These are phyloP conservation scores for Pouteria campechiana DNA, from an alignment of 179 eudicot species.

Conservation along the genomic window DNA sequence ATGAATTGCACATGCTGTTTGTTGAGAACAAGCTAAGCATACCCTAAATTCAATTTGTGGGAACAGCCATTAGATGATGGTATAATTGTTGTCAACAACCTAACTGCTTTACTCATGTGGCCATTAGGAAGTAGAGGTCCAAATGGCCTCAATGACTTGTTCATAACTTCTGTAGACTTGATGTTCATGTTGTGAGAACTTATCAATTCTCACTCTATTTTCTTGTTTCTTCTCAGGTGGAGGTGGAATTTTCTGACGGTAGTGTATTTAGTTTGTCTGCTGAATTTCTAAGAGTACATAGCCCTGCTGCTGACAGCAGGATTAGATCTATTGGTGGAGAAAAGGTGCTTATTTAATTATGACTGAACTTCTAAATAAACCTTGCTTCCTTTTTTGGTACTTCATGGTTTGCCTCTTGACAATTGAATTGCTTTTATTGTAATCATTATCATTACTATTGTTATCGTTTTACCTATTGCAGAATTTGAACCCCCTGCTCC, in stretches of 20 bases:
- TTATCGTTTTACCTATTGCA: background rate
- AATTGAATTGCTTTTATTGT: background rate
- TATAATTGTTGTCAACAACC: background rate
- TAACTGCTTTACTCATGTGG: background rate
- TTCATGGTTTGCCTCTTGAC: background rate
- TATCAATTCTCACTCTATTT: constrained; percentile 1
- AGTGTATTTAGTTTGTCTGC: constrained; percentile 48
- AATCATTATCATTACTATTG: background rate
- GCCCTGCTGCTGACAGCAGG: constrained; percentile 96
- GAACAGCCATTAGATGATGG: no score
- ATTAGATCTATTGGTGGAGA: constrained; percentile 75
- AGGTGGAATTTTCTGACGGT: constrained; percentile 62
- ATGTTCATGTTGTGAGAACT: background rate
- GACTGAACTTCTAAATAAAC: background rate
- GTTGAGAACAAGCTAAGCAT: no score
- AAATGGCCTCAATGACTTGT: background rate
- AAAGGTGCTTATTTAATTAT: no score
- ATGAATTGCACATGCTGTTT: no score
- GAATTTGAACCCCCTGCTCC: background rate
- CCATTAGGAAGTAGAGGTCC: background rate
- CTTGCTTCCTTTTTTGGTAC: background rate
- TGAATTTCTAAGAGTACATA: constrained; percentile 70
- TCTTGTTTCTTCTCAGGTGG: constrained; percentile 42
- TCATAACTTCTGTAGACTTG: background rate
- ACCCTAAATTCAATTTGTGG: background rate